Evolutionary conservation across 2,329 filamentous ascomycete genomes (phyloP).

Genomic region (Chaetomium sp.): DNA sequence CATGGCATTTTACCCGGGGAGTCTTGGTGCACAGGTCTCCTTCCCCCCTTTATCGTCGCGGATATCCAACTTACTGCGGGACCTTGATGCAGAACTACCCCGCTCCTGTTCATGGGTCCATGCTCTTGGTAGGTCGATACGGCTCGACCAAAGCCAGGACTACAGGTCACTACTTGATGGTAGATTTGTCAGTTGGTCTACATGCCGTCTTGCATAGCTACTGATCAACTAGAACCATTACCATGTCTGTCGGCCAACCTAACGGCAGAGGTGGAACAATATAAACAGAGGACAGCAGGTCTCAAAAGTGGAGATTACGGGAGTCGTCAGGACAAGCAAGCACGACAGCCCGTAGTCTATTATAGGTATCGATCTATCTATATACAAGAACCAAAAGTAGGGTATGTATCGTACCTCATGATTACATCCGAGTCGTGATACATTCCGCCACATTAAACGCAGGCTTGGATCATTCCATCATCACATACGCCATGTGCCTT

Average conservation of each 20-base stretch:
- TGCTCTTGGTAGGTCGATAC: too few species aligned
- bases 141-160: too few species aligned
- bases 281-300: neutral
- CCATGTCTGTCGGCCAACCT: neutral
- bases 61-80: too few species aligned
- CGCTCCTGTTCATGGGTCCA: too few species aligned
- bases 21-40: too few species aligned
- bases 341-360: constrained; percentile 18
- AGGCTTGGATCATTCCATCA: constrained; percentile 2
- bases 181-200: too few species aligned
- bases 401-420: constrained; percentile 6
- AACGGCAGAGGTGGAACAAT: neutral
- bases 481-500: neutral
- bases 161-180: too few species aligned
- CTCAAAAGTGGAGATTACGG: neutral
- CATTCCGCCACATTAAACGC: constrained; percentile 8
- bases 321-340: neutral
- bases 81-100: too few species aligned
- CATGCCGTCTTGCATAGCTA: too few species aligned
- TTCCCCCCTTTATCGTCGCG: too few species aligned
- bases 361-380: constrained; percentile 14
- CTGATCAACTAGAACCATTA: too few species aligned
- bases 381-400: constrained; percentile 16
- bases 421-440: constrained; percentile 9
- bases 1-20: neutral